A percentile compares a stretch with the other conserved stretches of the same genome.
These are phyloP conservation scores for Lodderomyces metapsilosis DNA, from an alignment of 1,139 yeast species.

Conservation along the genomic window DNA sequence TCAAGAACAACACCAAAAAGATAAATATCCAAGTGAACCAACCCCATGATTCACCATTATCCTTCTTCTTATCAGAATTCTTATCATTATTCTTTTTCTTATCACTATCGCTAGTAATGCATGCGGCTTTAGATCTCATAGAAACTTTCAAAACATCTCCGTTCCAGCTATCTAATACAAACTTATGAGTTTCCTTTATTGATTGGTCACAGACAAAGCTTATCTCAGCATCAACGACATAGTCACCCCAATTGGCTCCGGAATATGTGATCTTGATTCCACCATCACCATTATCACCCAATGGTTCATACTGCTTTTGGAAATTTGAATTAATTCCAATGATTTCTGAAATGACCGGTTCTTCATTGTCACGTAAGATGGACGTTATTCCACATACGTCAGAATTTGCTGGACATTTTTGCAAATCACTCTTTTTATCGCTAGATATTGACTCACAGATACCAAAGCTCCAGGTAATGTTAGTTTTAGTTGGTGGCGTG, in stretches of 20 bases:
- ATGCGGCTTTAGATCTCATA: constrained; percentile 38
- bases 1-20: constrained; percentile 63
- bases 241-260: constrained; percentile 74
- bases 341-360: constrained; percentile 49
- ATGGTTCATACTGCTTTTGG: constrained; percentile 27
- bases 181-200: constrained; percentile 31
- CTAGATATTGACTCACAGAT: constrained; percentile 56
- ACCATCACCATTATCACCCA: constrained; percentile 22
- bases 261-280: constrained; percentile 49
- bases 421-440: constrained; percentile 15
- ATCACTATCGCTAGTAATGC: constrained; percentile 29
- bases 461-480: constrained; percentile 65
- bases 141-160: constrained; percentile 25
- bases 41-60: constrained; percentile 59
- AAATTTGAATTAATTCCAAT: constrained; percentile 46
- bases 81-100: constrained; percentile 13
- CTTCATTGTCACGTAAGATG: constrained; percentile 45
- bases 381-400: constrained; percentile 68
- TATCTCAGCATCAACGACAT: constrained; percentile 49
- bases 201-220: constrained; percentile 51
- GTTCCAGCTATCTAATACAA: constrained; percentile 33
- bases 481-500: constrained; percentile 79
- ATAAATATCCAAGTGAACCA: constrained; percentile 77
- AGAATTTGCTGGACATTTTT: constrained; percentile 63
- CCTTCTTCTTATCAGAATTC: constrained; percentile 26